Evolutionary conservation across 352 stramenopile species (phyloP), one percentile per base, ranked within the genome.

Genomic region (Phytophthora sp.): DNA sequence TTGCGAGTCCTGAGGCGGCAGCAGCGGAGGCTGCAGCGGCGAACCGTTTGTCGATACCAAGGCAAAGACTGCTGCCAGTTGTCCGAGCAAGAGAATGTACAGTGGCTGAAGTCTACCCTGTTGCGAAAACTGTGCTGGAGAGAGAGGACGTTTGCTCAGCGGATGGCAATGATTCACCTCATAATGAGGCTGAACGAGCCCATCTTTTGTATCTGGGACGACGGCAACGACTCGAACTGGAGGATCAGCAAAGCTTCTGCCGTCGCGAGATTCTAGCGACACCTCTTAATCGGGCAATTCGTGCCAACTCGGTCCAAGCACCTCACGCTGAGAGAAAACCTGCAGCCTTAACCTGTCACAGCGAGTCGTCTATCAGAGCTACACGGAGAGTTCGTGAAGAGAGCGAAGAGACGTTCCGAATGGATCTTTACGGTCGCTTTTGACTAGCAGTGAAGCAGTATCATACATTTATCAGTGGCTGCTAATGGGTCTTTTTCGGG

Each of bases 401-500:
- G 4, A 49, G 30, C 26, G 49, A 63, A 16, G 61, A 74, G 16
- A 56, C 47, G 13, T 77, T 77, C 50, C 70, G 66, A 18, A 74
- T 55, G 45, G 70, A 77, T 31, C 53, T 77, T 7, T 77, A 77
- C 30, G 70, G 66, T 20, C 66, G 57, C 4, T 77, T 77, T 38
- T 77, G 44, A 36, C 24, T 21, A 21, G 21, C n/a, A 57, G 13
- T 11, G n/a, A 18, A 7, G 7, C 49, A 65, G 33, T 31, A 46
- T 24, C n/a, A 36, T 47, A 57, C 9, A 57, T 29, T 41, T 39
- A 12, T 27, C 12, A n/a, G 7, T 36, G 13, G 26, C 15, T 49
- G n/a, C 18, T 18, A 7, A 54, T 39, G 20, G 15, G 7, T 41
- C 27, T 35, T 35, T 8, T 49, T 31, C 26, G 35, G n/a, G n/a